phyloP scores from a whole-genome alignment of 2,329 filamentous ascomycete species.

The Dactylellina drechsleri region DNA sequence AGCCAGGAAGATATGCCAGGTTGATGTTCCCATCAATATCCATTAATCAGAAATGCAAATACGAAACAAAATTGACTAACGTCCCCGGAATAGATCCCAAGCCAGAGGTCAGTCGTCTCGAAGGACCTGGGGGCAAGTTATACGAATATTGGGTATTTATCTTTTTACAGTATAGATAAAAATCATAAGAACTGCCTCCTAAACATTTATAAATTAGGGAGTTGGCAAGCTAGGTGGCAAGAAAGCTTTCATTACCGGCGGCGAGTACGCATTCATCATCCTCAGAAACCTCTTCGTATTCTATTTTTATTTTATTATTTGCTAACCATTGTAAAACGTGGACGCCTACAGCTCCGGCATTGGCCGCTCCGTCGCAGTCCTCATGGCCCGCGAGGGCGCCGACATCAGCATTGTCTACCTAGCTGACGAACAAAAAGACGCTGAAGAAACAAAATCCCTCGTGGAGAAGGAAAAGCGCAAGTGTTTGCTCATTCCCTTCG shows the following conservation, averaged over 20 bases:
- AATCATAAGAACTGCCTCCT: neutral
- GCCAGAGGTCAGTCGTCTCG: conserved; percentile 38
- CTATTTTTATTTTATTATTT: no score
- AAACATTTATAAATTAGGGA: conserved; percentile 58
- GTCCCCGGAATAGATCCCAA: conserved; percentile 9
- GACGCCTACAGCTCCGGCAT: conserved; percentile 65
- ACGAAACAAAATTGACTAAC: neutral
- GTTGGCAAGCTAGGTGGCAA: conserved; percentile 66
- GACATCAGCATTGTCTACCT: conserved; percentile 69
- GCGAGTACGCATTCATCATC: conserved; percentile 64
- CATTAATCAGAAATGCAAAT: neutral
- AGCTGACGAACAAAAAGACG: conserved; percentile 69
- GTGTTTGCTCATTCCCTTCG: conserved; percentile 65
- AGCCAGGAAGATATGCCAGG: conserved; percentile 42
- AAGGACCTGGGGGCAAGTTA: conserved; percentile 39
- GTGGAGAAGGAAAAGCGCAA: conserved; percentile 66
- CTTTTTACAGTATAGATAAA: neutral
- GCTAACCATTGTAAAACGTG: no score
- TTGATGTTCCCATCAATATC: neutral
- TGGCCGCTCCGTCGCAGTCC: conserved; percentile 67
- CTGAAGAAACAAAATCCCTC: conserved; percentile 66
- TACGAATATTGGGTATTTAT: conserved; percentile 43
- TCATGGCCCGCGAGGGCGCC: conserved; percentile 70
- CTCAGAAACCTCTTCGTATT: no score
- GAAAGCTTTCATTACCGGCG: conserved; percentile 69